phyloP scores from a whole-genome alignment of 805 yeast genomes.

The Soucietia sequanensis region DNA sequence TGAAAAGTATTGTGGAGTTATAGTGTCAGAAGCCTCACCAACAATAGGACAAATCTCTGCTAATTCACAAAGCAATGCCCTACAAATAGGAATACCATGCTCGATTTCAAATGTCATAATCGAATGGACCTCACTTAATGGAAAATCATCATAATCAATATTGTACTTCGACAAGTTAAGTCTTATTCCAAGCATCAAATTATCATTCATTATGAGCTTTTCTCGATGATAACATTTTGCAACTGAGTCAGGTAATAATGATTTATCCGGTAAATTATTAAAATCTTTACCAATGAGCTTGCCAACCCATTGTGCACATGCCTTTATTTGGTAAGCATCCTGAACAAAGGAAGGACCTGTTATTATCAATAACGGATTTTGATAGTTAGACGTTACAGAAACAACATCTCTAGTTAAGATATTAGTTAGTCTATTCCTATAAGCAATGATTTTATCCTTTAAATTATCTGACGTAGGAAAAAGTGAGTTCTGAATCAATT shows the following conservation, averaged over 20 bases:
- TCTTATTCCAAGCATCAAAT: conserved; percentile 32
- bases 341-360: conserved; percentile 38
- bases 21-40: conserved; percentile 45
- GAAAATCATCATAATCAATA: conserved; percentile 9
- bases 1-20: conserved; percentile 50
- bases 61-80: conserved; percentile 38
- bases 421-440: conserved; percentile 24
- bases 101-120: conserved; percentile 30
- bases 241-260: not conserved
- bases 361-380: conserved; percentile 29
- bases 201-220: conserved; percentile 5
- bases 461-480: conserved; percentile 32
- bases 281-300: conserved; percentile 14
- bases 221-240: conserved; percentile 7
- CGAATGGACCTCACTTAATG: conserved; percentile 1
- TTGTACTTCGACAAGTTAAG: conserved; percentile 34
- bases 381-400: not conserved
- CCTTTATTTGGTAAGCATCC: conserved; percentile 29
- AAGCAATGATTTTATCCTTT: conserved; percentile 24
- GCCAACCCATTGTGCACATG: conserved; percentile 44
- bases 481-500: conserved; percentile 39
- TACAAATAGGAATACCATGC: conserved; percentile 40
- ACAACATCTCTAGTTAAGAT: conserved; percentile 9
- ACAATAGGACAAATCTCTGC: conserved; percentile 45
- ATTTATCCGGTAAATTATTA: conserved; percentile 5